A percentile compares a stretch with the other conserved stretches of the same genome.
These are phyloP conservation scores for Podospora conica DNA, from an alignment of 495 filamentous ascomycete genomes.

Conservation along the genomic window DNA sequence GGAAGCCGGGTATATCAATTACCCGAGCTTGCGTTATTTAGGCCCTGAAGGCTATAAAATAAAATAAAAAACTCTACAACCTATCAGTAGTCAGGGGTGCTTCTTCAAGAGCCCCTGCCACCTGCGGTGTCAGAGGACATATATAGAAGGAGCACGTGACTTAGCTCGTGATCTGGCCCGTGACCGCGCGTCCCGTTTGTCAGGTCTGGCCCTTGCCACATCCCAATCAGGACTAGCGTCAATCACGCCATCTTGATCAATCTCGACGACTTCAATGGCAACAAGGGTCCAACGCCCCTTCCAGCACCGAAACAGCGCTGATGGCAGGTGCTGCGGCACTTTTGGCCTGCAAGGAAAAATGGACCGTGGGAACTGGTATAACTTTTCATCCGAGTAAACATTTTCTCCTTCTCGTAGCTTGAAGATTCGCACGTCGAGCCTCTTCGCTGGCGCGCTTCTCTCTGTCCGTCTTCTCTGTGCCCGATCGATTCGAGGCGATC, in stretches of 20 bases:
- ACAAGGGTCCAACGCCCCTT: slow-evolving; percentile 7
- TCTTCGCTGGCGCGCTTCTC: slow-evolving; percentile 22
- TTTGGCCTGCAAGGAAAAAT: neutral
- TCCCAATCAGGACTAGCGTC: slow-evolving; percentile 11
- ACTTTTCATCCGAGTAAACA: neutral
- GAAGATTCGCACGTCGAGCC: neutral
- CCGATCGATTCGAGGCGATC: slow-evolving; percentile 21
- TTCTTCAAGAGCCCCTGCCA: no score
- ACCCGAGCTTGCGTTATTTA: no score
- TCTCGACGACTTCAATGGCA: slow-evolving; percentile 8
- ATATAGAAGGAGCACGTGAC: neutral
- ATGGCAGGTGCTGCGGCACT: slow-evolving; percentile 1
- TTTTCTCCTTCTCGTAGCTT: neutral
- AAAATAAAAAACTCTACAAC: no score
- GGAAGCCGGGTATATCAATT: no score
- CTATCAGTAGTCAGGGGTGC: no score
- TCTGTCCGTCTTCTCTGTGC: slow-evolving; percentile 18
- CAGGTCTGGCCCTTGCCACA: slow-evolving; percentile 1
- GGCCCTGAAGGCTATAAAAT: no score
- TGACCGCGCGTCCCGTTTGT: neutral
- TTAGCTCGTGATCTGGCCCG: neutral
- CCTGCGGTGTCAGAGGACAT: no score
- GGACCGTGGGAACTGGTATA: neutral
- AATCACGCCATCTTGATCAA: slow-evolving; percentile 13
- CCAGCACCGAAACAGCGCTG: neutral